Conservation (phyloP, 1,284 basidiomycete genomes). For the Pseudozyma tsukubaensis region DNA sequence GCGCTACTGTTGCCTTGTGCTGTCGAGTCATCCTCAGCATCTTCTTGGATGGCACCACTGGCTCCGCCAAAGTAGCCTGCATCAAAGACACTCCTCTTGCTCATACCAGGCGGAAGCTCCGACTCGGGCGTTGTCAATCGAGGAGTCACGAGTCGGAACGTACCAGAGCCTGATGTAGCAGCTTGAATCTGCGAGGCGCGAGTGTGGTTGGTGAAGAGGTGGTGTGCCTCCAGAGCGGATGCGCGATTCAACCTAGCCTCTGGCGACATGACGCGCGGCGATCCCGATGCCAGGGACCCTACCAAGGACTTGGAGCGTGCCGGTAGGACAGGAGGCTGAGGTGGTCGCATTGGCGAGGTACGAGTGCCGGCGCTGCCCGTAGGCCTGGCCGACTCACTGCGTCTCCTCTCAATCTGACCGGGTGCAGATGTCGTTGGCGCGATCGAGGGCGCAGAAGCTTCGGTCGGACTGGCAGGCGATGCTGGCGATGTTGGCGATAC, state of each 20-base stretch:
- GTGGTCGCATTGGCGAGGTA: conserved; percentile 23
- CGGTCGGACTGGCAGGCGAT: conserved; percentile 12
- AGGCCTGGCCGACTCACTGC: conserved; percentile 10
- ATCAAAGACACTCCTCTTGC: conserved; percentile 18
- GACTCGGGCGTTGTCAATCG: conserved; percentile 56
- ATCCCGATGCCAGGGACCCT: conserved; percentile 16
- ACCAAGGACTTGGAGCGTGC: conserved; percentile 35
- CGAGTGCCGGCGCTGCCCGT: conserved; percentile 18
- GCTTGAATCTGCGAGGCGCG: conserved; percentile 55
- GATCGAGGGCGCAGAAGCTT: conserved; percentile 4
- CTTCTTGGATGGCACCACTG: conserved; percentile 25
- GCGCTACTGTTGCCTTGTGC: not conserved
- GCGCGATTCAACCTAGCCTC: conserved; percentile 30
- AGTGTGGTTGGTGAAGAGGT: conserved; percentile 32
- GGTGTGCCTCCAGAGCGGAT: conserved; percentile 43
- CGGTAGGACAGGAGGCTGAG: conserved; percentile 25
- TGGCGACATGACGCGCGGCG: conserved; percentile 26
- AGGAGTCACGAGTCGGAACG: conserved; percentile 58
- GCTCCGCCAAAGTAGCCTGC: conserved; percentile 51
- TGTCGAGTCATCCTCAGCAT: conserved; percentile 12
- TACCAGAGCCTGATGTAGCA: conserved; percentile 59
- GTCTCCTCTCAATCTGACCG: conserved; percentile 7
- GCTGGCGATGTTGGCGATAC: conserved; percentile 16
- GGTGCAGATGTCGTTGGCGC: not conserved
- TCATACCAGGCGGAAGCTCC: conserved; percentile 33